phyloP scores from a whole-genome alignment of 2,329 filamentous ascomycete species.

The Ophiobolus disseminans region DNA sequence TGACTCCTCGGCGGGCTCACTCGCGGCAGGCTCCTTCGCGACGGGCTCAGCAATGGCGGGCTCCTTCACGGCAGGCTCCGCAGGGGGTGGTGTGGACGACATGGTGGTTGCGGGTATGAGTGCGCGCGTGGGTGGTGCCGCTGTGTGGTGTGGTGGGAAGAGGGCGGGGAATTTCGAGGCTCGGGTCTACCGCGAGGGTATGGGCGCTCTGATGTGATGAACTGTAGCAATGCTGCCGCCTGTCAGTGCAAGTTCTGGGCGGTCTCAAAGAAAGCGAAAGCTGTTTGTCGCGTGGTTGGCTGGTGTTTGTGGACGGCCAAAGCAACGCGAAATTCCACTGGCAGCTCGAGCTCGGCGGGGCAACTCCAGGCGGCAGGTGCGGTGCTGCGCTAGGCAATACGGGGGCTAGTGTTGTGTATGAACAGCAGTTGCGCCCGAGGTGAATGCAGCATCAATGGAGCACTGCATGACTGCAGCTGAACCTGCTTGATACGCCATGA shows the following conservation, averaged over 20 bases:
- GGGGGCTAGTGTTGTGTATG: conserved; percentile 27
- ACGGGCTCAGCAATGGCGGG: conserved; percentile 21
- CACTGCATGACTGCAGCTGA: conserved; percentile 13
- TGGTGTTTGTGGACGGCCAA: conserved; percentile 4
- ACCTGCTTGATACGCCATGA: background rate
- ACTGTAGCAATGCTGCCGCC: too few relatives aligned
- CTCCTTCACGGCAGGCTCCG: too few relatives aligned
- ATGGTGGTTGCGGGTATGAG: conserved; percentile 9
- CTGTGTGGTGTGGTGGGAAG: conserved; percentile 1
- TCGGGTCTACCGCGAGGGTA: too few relatives aligned
- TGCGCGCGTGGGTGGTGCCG: background rate
- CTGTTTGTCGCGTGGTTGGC: background rate
- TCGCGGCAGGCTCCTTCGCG: conserved; percentile 8
- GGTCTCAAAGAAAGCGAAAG: too few relatives aligned
- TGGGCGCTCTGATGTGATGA: too few relatives aligned
- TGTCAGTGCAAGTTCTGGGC: background rate
- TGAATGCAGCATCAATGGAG: conserved; percentile 12
- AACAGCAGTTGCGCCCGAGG: conserved; percentile 27
- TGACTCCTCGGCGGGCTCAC: conserved; percentile 13
- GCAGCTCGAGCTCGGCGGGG: conserved; percentile 36
- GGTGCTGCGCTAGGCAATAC: conserved; percentile 30
- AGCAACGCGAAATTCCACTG: conserved; percentile 9
- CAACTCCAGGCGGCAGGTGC: conserved; percentile 25
- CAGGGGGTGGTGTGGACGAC: too few relatives aligned
- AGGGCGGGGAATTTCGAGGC: too few relatives aligned